Percentiles rank a stretch among this genome's conserved stretches.
Conservation (phyloP, 2,329 filamentous ascomycete species). For the Pyrenophora graminea region DNA sequence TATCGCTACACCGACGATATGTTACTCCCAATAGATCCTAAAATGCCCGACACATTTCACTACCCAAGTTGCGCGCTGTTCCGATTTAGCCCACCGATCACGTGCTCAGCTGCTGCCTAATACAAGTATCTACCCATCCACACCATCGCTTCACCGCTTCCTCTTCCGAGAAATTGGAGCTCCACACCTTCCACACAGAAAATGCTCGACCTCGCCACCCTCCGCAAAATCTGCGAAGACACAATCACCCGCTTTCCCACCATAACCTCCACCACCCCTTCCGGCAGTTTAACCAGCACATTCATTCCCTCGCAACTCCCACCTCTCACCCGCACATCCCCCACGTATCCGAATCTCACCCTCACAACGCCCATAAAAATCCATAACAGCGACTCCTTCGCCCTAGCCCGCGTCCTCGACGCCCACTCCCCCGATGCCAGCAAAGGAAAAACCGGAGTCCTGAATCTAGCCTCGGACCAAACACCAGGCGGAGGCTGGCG, state of each 20-base stretch:
- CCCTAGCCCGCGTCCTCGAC: constrained; percentile 17
- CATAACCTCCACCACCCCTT: constrained; percentile 16
- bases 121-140: too few relatives aligned
- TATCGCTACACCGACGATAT: too few relatives aligned
- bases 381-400: constrained; percentile 26
- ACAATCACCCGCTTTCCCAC: constrained; percentile 18
- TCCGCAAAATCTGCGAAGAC: constrained; percentile 28
- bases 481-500: constrained; percentile 31
- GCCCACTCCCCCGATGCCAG: neutral
- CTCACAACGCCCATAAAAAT: constrained; percentile 18
- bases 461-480: constrained; percentile 27
- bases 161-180: too few relatives aligned
- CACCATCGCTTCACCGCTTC: too few relatives aligned
- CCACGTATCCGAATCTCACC: neutral
- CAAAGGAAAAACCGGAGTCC: constrained; percentile 18
- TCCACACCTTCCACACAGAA: neutral
- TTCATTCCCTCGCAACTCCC: constrained; percentile 25
- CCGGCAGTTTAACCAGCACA: constrained; percentile 18
- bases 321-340: constrained; percentile 9
- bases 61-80: too few relatives aligned
- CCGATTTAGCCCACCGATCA: too few relatives aligned
- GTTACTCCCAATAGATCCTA: too few relatives aligned
- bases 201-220: constrained; percentile 25
- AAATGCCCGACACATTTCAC: too few relatives aligned
- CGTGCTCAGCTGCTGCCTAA: too few relatives aligned